Percentiles rank a stretch among this genome's conserved stretches.
These are phyloP conservation scores for Chenopodium suecicum DNA, from an alignment of 148 eudicot species.

Conservation along the genomic window DNA sequence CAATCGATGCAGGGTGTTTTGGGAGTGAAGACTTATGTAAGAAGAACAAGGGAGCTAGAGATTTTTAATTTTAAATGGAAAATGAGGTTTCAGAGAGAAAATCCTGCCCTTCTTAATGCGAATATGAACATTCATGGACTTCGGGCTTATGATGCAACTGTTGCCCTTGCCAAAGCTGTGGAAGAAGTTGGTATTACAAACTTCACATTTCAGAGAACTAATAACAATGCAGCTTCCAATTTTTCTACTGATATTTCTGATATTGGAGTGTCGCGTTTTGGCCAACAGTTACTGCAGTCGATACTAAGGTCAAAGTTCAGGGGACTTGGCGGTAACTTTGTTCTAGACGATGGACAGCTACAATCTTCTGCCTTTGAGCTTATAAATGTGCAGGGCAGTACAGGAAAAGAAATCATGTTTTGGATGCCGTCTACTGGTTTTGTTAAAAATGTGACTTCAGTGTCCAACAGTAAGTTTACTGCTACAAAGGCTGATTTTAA, in stretches of 20 bases:
- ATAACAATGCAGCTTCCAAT: background rate
- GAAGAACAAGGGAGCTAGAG: constrained; percentile 30
- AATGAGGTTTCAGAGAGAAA: constrained; percentile 31
- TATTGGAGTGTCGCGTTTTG: constrained; percentile 45
- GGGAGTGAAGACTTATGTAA: constrained; percentile 56
- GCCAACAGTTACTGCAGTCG: constrained; percentile 38
- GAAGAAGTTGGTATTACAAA: constrained; percentile 26
- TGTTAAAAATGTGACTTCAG: constrained; percentile 14
- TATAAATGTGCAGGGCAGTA: constrained; percentile 44
- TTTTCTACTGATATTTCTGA: constrained; percentile 38
- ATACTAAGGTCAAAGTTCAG: constrained; percentile 34
- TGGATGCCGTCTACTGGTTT: constrained; percentile 54
- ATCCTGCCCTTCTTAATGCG: constrained; percentile 29
- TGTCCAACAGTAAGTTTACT: constrained; percentile 12
- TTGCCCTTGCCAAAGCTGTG: constrained; percentile 56
- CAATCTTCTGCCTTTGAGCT: constrained; percentile 36
- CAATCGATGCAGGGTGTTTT: constrained; percentile 66
- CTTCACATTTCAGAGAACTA: constrained; percentile 26
- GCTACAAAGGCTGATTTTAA: constrained; percentile 33
- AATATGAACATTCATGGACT: constrained; percentile 42
- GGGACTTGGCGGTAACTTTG: constrained; percentile 62
- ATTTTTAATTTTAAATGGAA: constrained; percentile 46
- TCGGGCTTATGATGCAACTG: constrained; percentile 63
- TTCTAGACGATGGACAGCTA: constrained; percentile 42
- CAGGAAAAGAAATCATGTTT: constrained; percentile 45